These are phyloP conservation scores for Amaranthus tricolor DNA, from an alignment of 179 eudicot genomes.

Conservation along the genomic window DNA sequence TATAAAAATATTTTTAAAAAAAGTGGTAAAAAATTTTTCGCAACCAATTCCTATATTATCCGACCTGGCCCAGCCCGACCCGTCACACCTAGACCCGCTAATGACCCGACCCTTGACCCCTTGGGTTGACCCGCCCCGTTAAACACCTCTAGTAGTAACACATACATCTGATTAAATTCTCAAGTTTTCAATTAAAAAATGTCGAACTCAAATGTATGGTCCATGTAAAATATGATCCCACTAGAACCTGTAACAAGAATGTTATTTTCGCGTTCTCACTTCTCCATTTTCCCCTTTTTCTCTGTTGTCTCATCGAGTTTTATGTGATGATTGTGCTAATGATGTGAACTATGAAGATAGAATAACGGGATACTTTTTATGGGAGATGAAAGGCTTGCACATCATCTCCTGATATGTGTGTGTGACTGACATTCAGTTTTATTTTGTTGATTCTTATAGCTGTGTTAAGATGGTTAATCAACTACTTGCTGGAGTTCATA, in stretches of 20 bases:
- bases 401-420: too few species aligned
- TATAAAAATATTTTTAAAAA: too few species aligned
- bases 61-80: too few species aligned
- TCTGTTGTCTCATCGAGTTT: not conserved
- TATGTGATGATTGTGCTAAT: not conserved
- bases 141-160: too few species aligned
- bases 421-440: constrained; percentile 3
- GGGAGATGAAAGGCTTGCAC: not conserved
- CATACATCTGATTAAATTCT: not conserved
- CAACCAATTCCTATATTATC: too few species aligned
- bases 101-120: too few species aligned
- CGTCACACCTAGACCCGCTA: too few species aligned
- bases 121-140: too few species aligned
- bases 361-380: not conserved
- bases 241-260: not conserved
- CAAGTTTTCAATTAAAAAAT: not conserved
- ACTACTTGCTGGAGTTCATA: constrained; percentile 99
- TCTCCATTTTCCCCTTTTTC: not conserved
- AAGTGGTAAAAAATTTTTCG: too few species aligned
- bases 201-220: not conserved
- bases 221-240: not conserved
- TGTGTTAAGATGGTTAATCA: constrained; percentile 99
- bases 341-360: not conserved
- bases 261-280: not conserved
- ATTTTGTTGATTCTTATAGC: constrained; percentile 34